Evolutionary conservation across 768 basidiomycete species (phyloP), one percentile per base, ranked within the genome.

Genomic region (Amanita jacksonii): DNA sequence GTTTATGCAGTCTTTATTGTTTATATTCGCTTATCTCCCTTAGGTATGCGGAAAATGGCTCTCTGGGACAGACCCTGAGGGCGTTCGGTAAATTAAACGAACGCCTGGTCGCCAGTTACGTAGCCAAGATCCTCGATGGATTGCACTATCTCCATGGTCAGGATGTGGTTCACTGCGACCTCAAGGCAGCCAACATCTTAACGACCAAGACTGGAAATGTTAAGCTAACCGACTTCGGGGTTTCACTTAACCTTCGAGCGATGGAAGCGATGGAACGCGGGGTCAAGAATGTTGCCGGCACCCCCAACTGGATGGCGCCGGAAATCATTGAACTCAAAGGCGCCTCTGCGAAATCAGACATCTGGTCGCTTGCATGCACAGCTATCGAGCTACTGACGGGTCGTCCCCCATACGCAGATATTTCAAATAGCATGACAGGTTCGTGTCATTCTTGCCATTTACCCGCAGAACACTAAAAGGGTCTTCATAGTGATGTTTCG

Each of bases 231-330:
- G 94, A 99, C 62, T 97, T 99, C 61, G 94, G 94, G 36, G 94
- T 98, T 10, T 97, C 93, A 18, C 80, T 98, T 49, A 96, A 94
- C 61, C 74, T 97, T 54, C 80, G 88, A 37, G 91, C 91, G 0
- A 80, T 98, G 75, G 85, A 84, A 37, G 91, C 91, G 0, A 80
- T 98, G 75, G 85, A 84, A 54, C 73, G 77, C 19, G 85, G 88
- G 56, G 81, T 78, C 52, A 82, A 86, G 58, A 86, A 85, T 53
- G 85, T 90, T 20, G 83, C 86, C 6, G 94, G 94, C 8, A 99
- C 94, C 8, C 94, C 94, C 10, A 94, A 97, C 56, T 99, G 94
- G 94, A 98, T 99, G 92, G 93, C 93, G 8, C 94, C 94, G 2
- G 94, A 99, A 62, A 88, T 97, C 40, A 98, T 99, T 49, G 84